Base-by-base conservation (phyloP, 225 moss, liverwort and hornwort species). In the Anthoceros angustus region DNA sequence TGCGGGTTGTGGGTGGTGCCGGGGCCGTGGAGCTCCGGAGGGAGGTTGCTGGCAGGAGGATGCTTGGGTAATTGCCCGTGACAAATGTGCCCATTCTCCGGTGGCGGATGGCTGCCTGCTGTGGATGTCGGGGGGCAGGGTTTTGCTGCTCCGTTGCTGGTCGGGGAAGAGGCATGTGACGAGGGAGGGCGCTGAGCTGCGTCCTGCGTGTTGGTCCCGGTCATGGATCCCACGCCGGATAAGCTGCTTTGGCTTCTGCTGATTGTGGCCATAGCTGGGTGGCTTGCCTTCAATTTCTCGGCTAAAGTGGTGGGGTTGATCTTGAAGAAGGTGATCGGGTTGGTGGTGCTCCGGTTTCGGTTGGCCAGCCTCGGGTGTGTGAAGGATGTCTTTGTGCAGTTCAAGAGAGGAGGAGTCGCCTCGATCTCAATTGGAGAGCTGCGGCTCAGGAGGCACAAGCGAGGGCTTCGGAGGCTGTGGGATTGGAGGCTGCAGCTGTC, bases 401-500 rank as follows among this genome's bases (percentile, higher is more conserved):
- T 95, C 67, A 79, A 73, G 63, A 91, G 85, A 82, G 95, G 95
- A 39, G 71, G 86, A 64, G 61, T 95, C 66, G 86, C 83, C 26
- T 84, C 88, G 61, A 69, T 91, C 70, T 64, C 78, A 63, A 66
- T 91, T 62, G 83, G 85, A 72, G 95, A 95, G 74, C 78, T 91
- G 64, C 79, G 76, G 62, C 74, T 95, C 69, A 83, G 86, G 80
- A 78, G 90, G 70, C 86, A 81, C 41, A 87, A 87, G 61, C 80
- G 83, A 68, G 76, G 86, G 50, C 74, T 84, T 70, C 81, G 83
- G n/a, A 71, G 83, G 40, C 78, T 86, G 76, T 79, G 80, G 73
- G 80, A 85, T 62, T 86, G 80, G 62, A 91, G 86, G 69, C 80
- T 95, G 74, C 95, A 91, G 69, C 81, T 95, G n/a, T 88, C 83